These are phyloP conservation scores for Aspergillus heteromorphus DNA, from an alignment of 495 filamentous ascomycete species.

Conservation along the genomic window DNA sequence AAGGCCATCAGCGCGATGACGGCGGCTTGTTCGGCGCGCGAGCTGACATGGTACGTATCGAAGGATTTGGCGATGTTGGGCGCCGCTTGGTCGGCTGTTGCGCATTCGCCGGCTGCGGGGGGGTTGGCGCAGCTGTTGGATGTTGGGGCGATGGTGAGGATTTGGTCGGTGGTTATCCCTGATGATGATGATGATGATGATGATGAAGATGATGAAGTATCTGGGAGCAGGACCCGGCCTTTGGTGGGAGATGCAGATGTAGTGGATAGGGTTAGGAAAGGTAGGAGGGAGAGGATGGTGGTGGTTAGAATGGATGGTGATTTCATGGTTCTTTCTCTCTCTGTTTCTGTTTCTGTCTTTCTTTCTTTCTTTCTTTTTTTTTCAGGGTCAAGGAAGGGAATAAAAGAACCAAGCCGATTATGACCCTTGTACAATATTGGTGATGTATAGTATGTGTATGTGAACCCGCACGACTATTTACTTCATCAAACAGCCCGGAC, in stretches of 20 bases:
- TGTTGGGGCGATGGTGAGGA: slow-evolving; percentile 45
- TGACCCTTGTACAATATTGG: too few species aligned
- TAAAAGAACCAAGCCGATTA: background rate
- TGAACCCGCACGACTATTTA: background rate
- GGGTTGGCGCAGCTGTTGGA: slow-evolving; percentile 12
- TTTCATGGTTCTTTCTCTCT: too few species aligned
- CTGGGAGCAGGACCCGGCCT: background rate
- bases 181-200: background rate
- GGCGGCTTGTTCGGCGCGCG: slow-evolving; percentile 55
- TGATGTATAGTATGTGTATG: too few species aligned
- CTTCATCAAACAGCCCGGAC: background rate
- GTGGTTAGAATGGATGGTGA: slow-evolving; percentile 1
- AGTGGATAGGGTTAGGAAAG: slow-evolving; percentile 9
- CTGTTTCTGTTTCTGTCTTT: too few species aligned
- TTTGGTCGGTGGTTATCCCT: slow-evolving; percentile 42
- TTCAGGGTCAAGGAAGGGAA: background rate
- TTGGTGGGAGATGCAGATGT: slow-evolving; percentile 14
- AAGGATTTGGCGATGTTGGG: slow-evolving; percentile 52
- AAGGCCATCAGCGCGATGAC: slow-evolving; percentile 58
- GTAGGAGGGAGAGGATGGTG: slow-evolving; percentile 9
- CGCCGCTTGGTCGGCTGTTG: slow-evolving; percentile 58
- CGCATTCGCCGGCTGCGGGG: slow-evolving; percentile 53
- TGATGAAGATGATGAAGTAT: background rate
- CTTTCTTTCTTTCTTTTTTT: too few species aligned
- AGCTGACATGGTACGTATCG: slow-evolving; percentile 48